Evolutionary conservation across 306 rosid species (phyloP).

Genomic region (Nissolia schottii): DNA sequence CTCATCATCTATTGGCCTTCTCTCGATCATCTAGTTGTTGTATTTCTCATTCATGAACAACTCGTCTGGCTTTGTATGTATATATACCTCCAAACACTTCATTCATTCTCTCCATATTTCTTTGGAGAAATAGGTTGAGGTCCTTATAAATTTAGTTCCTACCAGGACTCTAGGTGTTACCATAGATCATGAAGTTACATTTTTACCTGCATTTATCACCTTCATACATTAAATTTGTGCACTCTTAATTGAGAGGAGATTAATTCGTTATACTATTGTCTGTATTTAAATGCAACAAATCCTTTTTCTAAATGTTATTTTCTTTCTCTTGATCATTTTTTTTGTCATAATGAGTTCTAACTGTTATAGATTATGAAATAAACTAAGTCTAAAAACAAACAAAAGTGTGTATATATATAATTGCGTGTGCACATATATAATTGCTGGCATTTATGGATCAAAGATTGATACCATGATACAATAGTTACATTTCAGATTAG

Average conservation of each 20-base stretch:
- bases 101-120: constrained; percentile 16
- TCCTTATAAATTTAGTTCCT: neutral
- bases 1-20: neutral
- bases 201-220: neutral
- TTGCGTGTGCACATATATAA: too few species aligned
- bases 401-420: too few species aligned
- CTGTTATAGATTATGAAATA: neutral
- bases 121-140: neutral
- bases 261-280: neutral
- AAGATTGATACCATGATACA: neutral
- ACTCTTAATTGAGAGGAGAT: neutral
- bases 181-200: neutral
- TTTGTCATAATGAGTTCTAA: neutral
- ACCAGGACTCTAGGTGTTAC: neutral
- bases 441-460: neutral
- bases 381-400: neutral
- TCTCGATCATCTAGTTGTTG: neutral
- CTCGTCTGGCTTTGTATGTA: neutral
- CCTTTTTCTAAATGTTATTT: neutral
- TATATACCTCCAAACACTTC: constrained; percentile 6
- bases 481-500: neutral
- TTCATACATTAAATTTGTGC: neutral
- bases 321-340: neutral
- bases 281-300: neutral
- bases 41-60: neutral